Conservation (phyloP, 192 early-diverging fungal genomes). For the Piromyces sp. region DNA sequence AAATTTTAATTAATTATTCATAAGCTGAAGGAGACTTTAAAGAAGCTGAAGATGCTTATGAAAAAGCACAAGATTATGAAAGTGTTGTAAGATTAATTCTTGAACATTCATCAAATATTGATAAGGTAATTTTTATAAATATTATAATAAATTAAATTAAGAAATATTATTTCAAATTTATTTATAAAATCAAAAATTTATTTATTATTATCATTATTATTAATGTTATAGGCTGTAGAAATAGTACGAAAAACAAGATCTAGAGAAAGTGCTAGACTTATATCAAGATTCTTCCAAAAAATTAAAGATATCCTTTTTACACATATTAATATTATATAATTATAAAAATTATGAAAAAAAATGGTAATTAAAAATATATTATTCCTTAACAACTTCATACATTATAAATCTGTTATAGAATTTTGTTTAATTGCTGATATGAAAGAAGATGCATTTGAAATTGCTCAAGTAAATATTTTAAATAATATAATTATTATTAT, state of each 20-base stretch:
- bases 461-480: constrained; percentile 15
- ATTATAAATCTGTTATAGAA: constrained; percentile 29
- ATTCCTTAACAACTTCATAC: background rate
- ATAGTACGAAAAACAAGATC: constrained; percentile 28
- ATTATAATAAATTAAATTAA: too few species aligned
- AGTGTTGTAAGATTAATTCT: constrained; percentile 23
- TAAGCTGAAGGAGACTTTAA: constrained; percentile 13
- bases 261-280: constrained; percentile 21
- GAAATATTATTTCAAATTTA: too few species aligned
- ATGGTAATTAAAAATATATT: too few species aligned
- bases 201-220: too few species aligned
- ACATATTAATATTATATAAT: too few species aligned
- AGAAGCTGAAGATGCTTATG: constrained; percentile 31
- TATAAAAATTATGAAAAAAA: too few species aligned
- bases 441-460: constrained; percentile 32
- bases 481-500: background rate
- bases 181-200: too few species aligned
- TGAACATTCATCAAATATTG: constrained; percentile 27
- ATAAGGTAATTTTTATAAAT: constrained; percentile 6
- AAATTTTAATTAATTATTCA: constrained; percentile 1
- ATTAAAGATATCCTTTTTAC: constrained; percentile 8
- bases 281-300: constrained; percentile 25
- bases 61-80: constrained; percentile 27
- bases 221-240: constrained; percentile 15
- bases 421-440: constrained; percentile 36